A percentile compares a stretch with the other conserved stretches of the same genome.
These are phyloP conservation scores for Ophiocordyceps sinensis DNA, from an alignment of 2,329 filamentous ascomycete species.

Conservation along the genomic window DNA sequence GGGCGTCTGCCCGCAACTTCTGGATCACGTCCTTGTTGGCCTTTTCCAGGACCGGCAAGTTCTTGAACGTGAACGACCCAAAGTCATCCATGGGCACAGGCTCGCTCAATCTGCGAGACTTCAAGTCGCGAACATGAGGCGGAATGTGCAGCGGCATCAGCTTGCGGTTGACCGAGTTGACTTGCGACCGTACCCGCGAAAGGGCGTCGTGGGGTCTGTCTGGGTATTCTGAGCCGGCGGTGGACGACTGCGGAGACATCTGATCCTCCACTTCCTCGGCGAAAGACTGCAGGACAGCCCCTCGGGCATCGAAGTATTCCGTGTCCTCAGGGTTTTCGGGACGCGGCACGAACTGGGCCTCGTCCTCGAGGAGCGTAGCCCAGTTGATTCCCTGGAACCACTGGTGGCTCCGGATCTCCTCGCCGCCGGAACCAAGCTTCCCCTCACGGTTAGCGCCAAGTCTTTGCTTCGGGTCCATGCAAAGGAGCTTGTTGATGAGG, in stretches of 20 bases:
- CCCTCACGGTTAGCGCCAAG: constrained; percentile 78
- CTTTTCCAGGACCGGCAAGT: constrained; percentile 88
- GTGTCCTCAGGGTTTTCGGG: constrained; percentile 93
- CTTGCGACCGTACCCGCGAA: constrained; percentile 75
- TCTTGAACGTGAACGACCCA: constrained; percentile 93
- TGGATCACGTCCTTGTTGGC: constrained; percentile 98
- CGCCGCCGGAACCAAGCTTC: constrained; percentile 68
- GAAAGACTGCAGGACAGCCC: constrained; percentile 84
- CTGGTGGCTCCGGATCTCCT: constrained; percentile 76
- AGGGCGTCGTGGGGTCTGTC: constrained; percentile 91
- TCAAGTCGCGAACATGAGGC: constrained; percentile 83
- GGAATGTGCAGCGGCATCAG: constrained; percentile 94
- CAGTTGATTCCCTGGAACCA: constrained; percentile 86
- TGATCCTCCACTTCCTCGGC: constrained; percentile 91
- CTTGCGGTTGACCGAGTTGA: constrained; percentile 73
- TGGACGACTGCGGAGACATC: constrained; percentile 53
- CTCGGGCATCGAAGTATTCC: constrained; percentile 89
- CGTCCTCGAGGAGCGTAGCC: constrained; percentile 83
- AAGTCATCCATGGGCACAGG: constrained; percentile 85
- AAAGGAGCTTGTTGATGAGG: constrained; percentile 83
- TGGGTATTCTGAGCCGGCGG: constrained; percentile 60
- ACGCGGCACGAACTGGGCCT: constrained; percentile 87
- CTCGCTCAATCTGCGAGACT: constrained; percentile 79
- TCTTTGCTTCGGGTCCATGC: constrained; percentile 65
- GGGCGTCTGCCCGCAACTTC: constrained; percentile 80